Base-by-base conservation (phyloP, 2,329 filamentous ascomycete species). In the Cercospora canescens region DNA sequence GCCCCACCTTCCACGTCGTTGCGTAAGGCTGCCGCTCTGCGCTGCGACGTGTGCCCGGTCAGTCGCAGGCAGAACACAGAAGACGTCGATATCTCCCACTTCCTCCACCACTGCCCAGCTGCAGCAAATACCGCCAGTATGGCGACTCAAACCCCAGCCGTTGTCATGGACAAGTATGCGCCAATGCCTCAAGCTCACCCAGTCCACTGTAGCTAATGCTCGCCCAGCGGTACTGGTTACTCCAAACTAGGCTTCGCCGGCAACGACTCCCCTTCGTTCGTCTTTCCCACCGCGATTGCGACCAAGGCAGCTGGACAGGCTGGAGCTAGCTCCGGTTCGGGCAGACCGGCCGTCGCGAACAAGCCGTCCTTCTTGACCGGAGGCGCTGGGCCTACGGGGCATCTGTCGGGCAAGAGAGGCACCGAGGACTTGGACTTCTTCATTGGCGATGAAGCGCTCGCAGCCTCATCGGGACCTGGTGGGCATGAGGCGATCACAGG, bases 161-260 rank as follows among this genome's bases (percentile, higher is more conserved):
- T 99, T 97, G 95, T 99, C 93, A 99, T 99, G 94, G 95, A 99
- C 95, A 99, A 99, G 95, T 97, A 90, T 65, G 72, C 63, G 45
- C 62, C 50, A 60, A 62, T 56, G 56, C 55, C 60, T 41, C 37
- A 28, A 30, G 56, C 48, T 26, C 16, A 32, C 7, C 21, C 26
- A 57, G 30, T 14, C 63, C 24, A 54, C 7, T 48, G 71, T 65
- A 71, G 72, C 75, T 69, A 76, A 70, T 58, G 21, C 48, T 35
- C 41, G 68, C 26, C 34, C 81, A 99, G 95, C 91, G 95, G 95
- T 85, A 99, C 95, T 84, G 95, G 95, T 78, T 99, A 96, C 83
- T 98, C 95, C 68, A 99, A 99, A 86, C 91, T 99, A 82, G 95
- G 95, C 82, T 99, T 99, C 81, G 95, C 95, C 82, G 95, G 95